These are phyloP conservation scores for Russula emetica DNA, from an alignment of 768 basidiomycete species.

Conservation along the genomic window DNA sequence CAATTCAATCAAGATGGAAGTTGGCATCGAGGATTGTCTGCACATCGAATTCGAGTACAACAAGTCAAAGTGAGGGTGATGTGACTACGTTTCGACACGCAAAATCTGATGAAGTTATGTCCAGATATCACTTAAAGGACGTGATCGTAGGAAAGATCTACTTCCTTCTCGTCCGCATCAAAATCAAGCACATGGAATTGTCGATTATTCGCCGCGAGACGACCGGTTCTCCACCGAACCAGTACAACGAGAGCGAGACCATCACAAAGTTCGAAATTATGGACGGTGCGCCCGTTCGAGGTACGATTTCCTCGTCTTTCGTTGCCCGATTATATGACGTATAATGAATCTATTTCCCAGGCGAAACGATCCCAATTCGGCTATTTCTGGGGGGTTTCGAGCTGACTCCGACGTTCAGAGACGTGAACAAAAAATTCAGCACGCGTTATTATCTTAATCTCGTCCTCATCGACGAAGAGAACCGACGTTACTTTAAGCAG, in stretches of 20 bases:
- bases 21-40: constrained; percentile 97
- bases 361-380: constrained; percentile 97
- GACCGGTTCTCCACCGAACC: constrained; percentile 95
- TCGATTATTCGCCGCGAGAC: constrained; percentile 98
- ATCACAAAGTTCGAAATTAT: constrained; percentile 99
- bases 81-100: constrained; percentile 32
- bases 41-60: constrained; percentile 99
- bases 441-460: constrained; percentile 96
- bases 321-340: neutral
- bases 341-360: constrained; percentile 37
- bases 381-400: constrained; percentile 98
- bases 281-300: constrained; percentile 97
- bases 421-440: constrained; percentile 99
- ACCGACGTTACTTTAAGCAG: constrained; percentile 96
- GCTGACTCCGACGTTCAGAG: constrained; percentile 96
- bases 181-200: constrained; percentile 99
- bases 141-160: constrained; percentile 99
- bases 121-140: constrained; percentile 95
- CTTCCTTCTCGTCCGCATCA: constrained; percentile 96
- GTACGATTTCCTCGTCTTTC: constrained; percentile 38
- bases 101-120: neutral
- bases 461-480: constrained; percentile 97
- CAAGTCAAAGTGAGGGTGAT: constrained; percentile 79
- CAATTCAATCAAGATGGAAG: constrained; percentile 99
- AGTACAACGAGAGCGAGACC: constrained; percentile 98